These are phyloP conservation scores for Phytophthora fragariae DNA, from an alignment of 352 stramenopile genomes.

Conservation along the genomic window DNA sequence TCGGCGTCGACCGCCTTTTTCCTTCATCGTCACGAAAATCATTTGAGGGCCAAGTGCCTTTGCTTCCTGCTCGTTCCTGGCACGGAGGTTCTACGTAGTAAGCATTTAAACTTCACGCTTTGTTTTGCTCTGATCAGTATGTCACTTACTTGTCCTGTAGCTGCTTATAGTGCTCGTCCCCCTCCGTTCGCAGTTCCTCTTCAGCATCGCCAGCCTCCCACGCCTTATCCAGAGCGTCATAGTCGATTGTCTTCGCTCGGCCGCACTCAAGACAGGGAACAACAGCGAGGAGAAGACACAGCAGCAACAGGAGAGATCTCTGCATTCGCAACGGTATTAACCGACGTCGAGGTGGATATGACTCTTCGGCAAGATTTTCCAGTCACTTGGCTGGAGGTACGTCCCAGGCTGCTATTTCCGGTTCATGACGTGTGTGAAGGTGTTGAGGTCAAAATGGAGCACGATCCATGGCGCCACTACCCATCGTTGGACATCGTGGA, in stretches of 20 bases:
- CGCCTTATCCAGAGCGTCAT: constrained; percentile 66
- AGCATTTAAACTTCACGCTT: not conserved
- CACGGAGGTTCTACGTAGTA: not conserved
- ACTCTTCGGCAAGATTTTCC: constrained; percentile 28
- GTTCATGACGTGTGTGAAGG: constrained; percentile 6
- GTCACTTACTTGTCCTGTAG: constrained; percentile 50
- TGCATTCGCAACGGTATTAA: constrained; percentile 1
- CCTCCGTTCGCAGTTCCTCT: constrained; percentile 53
- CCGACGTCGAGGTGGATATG: constrained; percentile 1
- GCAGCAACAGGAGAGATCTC: constrained; percentile 5
- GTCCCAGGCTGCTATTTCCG: constrained; percentile 21
- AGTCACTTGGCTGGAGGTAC: constrained; percentile 6
- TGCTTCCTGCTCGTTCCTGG: constrained; percentile 49
- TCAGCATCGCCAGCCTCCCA: constrained; percentile 65
- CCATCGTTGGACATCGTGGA: constrained; percentile 4
- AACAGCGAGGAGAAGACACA: constrained; percentile 10
- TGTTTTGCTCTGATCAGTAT: not conserved
- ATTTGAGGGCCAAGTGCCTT: constrained; percentile 77
- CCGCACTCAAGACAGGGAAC: constrained; percentile 1
- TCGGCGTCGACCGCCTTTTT: not conserved
- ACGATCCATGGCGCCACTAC: constrained; percentile 6
- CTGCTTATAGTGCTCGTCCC: constrained; percentile 60
- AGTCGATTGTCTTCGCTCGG: constrained; percentile 54
- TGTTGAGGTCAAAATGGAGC: constrained; percentile 7
- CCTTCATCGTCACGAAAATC: constrained; percentile 75